These are phyloP conservation scores for Pezicula carpinea DNA, from an alignment of 2,329 filamentous ascomycete genomes.

Conservation along the genomic window DNA sequence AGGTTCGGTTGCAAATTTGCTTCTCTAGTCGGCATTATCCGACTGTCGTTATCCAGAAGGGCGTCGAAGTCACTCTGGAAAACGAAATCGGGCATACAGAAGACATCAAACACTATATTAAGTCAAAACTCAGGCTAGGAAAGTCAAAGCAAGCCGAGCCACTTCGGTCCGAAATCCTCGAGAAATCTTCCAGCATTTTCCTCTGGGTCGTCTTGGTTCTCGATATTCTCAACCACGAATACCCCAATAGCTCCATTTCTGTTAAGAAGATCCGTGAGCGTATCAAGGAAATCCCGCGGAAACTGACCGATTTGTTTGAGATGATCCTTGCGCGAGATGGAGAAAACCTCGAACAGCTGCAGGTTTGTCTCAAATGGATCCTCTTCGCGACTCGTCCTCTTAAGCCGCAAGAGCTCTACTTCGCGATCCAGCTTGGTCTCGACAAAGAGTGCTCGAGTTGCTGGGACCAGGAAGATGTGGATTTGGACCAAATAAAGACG, in stretches of 20 bases:
- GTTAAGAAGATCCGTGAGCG: slow-evolving; percentile 35
- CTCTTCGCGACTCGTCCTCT: slow-evolving; percentile 37
- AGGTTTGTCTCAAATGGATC: slow-evolving; percentile 48
- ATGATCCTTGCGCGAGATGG: slow-evolving; percentile 33
- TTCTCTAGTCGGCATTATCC: slow-evolving; percentile 28
- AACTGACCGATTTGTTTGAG: slow-evolving; percentile 1
- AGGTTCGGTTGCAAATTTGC: slow-evolving; percentile 12
- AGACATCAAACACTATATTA: slow-evolving; percentile 19
- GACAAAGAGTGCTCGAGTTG: slow-evolving; percentile 7
- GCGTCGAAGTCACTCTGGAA: slow-evolving; percentile 16
- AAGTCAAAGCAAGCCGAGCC: slow-evolving; percentile 8
- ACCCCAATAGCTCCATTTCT: slow-evolving; percentile 23
- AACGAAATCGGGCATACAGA: slow-evolving; percentile 18
- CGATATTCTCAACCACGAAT: slow-evolving; percentile 39
- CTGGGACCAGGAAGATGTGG: slow-evolving; percentile 21
- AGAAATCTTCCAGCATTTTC: slow-evolving; percentile 18
- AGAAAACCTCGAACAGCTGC: slow-evolving; percentile 34
- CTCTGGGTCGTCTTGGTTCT: slow-evolving; percentile 19
- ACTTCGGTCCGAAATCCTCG: slow-evolving; percentile 16
- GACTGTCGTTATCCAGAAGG: slow-evolving; percentile 15
- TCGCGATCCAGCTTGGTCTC: slow-evolving; percentile 14
- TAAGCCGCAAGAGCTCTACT: slow-evolving; percentile 20
- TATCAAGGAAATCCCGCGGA: slow-evolving; percentile 40
- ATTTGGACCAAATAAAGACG: slow-evolving; percentile 27
- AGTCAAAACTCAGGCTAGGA: slow-evolving; percentile 14